Evolutionary conservation across 116 monocot species (phyloP), one percentile per base, ranked within the genome.

Genomic region (Zostera marina): DNA sequence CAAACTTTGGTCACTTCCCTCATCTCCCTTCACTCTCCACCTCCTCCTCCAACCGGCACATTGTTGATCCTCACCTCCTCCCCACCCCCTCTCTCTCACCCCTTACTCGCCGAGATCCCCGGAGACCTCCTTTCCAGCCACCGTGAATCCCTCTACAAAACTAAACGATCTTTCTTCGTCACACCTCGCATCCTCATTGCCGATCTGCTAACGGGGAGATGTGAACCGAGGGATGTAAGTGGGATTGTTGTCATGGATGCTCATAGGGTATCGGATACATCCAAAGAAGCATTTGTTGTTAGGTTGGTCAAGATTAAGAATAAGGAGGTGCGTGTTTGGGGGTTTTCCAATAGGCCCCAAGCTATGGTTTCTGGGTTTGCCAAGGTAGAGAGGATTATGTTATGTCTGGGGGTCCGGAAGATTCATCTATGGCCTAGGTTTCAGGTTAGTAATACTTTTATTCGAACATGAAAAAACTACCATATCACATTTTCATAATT

Each of bases 361-460:
- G 63, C 76, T 25, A 86, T 98, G 74, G 68, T 76, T 41, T 39
- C 83, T 25, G 98, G 86, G 0, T 90, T 90, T 42, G 72, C 86
- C 52, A 90, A 89, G 76, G 78, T 78, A 14, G 83, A 90, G 70
- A 75, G 98, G 39, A 68, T 72, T 45, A 71, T 90, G 76, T 83
- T 81, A 69, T 74, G 76, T 61, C 74, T 90, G 25, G 83, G 60
- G 22, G 61, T 85, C 5, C 68, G 85, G 13, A 66, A 69, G 42
- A 80, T 98, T 22, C 83, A 86, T 57, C 70, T 98, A 12, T 90
- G 90, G 79, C 87, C 98, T 1, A 67, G 91, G 7, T 98, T 98
- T 66, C 90, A 90, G 61, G 43, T 59, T 19, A 3, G 32, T 32
- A 2, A 32, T 32, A 5, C 32, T 32, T 32, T 32, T 32, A n/a